Base-by-base conservation (phyloP, 768 basidiomycete species). In the Amanita fuliginea region DNA sequence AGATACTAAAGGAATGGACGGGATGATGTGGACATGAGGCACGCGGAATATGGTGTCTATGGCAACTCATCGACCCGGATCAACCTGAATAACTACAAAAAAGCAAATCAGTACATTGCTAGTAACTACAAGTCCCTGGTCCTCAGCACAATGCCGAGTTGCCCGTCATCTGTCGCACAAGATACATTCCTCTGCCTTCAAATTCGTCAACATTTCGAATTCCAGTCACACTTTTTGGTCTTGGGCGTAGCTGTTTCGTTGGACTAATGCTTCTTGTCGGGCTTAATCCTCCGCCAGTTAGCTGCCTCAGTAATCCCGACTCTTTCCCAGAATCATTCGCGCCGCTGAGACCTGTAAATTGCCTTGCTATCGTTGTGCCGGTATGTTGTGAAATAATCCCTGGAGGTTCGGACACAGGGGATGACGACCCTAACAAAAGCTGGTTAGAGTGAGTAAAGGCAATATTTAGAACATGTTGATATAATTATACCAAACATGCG, bases 161-260 rank as follows among this genome's bases (percentile, higher is more conserved):
- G 22, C 85, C 87, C 6, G 88, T 90, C 71, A 90, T 71, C 61
- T 90, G 86, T 57, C 78, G 71, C 41, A 89, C 83, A 50, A 90
- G 66, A 63, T 77, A 84, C 83, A 88, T 75, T 33, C 79, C 82
- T 42, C 81, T 68, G 10, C 81, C 84, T 60, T 86, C 83, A 54
- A n/a, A n/a, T n/a, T n/a, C n/a, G n/a, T 86, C 85, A 24, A 73
- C 59, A 51, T 67, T 73, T 56, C 85, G 71, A 64, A 83, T 78
- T 11, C 84, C 85, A 49, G 83, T 78, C 21, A 86, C 82, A 57
- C 84, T 87, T 71, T 83, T 87, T 9, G 88, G 87, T 48, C 88
- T 67, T 7, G 84, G 78, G 37, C 49, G 28, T 14, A 82, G 51
- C 55, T 81, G 78, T 60, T 87, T 89, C 30, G 83, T 86, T 10